phyloP scores from a whole-genome alignment of 352 stramenopile species.

The Phytophthora rubi region DNA sequence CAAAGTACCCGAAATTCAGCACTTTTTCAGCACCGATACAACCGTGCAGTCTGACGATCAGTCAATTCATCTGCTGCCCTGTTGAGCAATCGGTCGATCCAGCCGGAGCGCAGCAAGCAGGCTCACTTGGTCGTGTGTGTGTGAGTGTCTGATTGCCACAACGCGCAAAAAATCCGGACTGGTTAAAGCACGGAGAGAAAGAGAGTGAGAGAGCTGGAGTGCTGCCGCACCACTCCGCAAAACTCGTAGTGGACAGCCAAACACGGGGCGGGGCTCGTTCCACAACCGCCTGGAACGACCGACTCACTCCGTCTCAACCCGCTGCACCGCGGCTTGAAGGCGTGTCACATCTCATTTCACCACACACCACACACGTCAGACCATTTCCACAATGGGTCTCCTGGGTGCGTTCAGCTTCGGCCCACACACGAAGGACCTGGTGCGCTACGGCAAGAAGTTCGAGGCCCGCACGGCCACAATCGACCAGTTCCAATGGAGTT shows the following conservation, averaged over 20 bases:
- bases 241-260: conserved; percentile 6
- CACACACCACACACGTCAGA: conserved; percentile 21
- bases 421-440: conserved; percentile 38
- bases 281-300: conserved; percentile 23
- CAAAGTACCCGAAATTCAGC: conserved; percentile 13
- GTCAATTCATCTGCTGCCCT: conserved; percentile 22
- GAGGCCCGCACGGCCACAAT: conserved; percentile 34
- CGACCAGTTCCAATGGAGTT: conserved; percentile 74
- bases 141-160: conserved; percentile 7
- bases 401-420: conserved; percentile 31
- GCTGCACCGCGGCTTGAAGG: background rate
- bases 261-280: background rate
- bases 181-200: conserved; percentile 24
- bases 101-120: conserved; percentile 11
- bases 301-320: conserved; percentile 30
- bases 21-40: conserved; percentile 15
- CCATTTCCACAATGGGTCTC: conserved; percentile 27
- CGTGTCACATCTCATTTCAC: conserved; percentile 34
- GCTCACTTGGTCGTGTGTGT: background rate
- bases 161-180: conserved; percentile 30
- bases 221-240: conserved; percentile 20
- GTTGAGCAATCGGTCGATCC: conserved; percentile 23
- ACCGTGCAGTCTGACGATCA: conserved; percentile 19
- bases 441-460: conserved; percentile 60
- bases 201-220: conserved; percentile 6